Percentiles rank a stretch among this genome's conserved stretches.
Conservation (phyloP, 2,329 filamentous ascomycete species). For the Aspergillus pseudoterreus region DNA sequence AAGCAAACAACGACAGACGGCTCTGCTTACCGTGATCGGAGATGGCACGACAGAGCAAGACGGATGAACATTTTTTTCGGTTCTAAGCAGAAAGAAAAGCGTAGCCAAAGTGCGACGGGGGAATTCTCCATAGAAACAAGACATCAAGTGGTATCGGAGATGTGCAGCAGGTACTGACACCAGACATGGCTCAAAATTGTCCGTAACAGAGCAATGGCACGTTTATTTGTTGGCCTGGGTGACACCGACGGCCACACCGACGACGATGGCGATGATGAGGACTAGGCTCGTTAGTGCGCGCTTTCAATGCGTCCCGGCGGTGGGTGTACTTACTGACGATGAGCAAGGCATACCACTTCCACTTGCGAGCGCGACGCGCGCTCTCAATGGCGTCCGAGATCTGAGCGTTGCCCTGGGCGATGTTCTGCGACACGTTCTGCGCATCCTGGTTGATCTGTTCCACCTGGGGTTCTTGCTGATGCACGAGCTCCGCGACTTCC, state of each 20-base stretch:
- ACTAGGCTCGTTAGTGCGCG: slow-evolving; percentile 34
- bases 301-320: no score
- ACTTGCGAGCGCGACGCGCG: slow-evolving; percentile 74
- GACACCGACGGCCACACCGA: slow-evolving; percentile 49
- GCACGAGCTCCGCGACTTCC: slow-evolving; percentile 79
- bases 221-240: slow-evolving; percentile 28
- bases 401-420: slow-evolving; percentile 80
- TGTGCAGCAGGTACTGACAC: not conserved
- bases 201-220: no score
- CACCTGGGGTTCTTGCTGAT: slow-evolving; percentile 80
- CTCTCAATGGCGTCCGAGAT: slow-evolving; percentile 78
- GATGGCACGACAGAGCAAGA: slow-evolving; percentile 2
- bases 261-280: slow-evolving; percentile 52
- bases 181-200: no score
- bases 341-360: slow-evolving; percentile 95
- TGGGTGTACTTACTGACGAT: slow-evolving; percentile 57
- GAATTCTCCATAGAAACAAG: not conserved
- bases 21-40: slow-evolving; percentile 11
- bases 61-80: not conserved
- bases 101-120: slow-evolving; percentile 1
- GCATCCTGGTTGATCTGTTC: slow-evolving; percentile 80
- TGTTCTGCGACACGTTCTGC: slow-evolving; percentile 78
- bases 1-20: slow-evolving; percentile 12
- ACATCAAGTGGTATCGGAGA: not conserved
- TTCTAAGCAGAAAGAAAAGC: slow-evolving; percentile 2